These are phyloP conservation scores for Endothia cerciana DNA, from an alignment of 2,329 filamentous ascomycete genomes.

Conservation along the genomic window DNA sequence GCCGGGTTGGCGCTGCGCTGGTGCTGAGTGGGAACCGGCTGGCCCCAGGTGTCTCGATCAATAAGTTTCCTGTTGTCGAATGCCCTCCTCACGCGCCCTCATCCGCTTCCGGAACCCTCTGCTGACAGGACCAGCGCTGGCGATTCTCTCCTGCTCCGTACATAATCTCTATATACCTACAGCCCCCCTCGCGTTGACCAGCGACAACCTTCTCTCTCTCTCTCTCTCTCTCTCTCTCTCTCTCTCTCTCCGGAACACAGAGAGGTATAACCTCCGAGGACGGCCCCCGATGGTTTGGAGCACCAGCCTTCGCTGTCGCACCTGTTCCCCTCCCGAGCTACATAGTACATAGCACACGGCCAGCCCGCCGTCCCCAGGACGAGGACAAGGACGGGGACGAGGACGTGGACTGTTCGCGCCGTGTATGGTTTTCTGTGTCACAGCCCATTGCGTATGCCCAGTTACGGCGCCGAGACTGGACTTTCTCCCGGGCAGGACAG, in stretches of 20 bases:
- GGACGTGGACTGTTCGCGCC: not conserved
- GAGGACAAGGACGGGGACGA: not conserved
- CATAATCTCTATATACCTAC: not conserved
- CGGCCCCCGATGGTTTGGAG: not conserved
- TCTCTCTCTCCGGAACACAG: not conserved
- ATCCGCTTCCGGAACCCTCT: constrained; percentile 2
- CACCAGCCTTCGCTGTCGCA: not conserved
- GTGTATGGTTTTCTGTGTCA: not conserved
- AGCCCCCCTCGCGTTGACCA: not conserved
- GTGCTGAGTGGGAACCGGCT: no score
- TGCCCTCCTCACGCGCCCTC: not conserved
- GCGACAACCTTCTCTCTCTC: not conserved
- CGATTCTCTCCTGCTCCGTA: not conserved
- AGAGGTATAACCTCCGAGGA: not conserved
- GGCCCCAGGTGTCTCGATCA: no score
- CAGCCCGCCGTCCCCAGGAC: not conserved
- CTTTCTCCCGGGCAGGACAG: constrained; percentile 12
- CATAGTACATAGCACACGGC: not conserved
- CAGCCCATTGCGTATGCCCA: not conserved
- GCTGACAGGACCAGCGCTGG: not conserved
- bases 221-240: not conserved
- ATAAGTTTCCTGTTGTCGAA: not conserved
- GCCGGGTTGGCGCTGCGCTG: no score
- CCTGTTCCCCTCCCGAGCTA: not conserved
- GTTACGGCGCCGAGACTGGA: not conserved